phyloP scores from a whole-genome alignment of 164 flowering plant species.

The Aristolochia fimbriata region DNA sequence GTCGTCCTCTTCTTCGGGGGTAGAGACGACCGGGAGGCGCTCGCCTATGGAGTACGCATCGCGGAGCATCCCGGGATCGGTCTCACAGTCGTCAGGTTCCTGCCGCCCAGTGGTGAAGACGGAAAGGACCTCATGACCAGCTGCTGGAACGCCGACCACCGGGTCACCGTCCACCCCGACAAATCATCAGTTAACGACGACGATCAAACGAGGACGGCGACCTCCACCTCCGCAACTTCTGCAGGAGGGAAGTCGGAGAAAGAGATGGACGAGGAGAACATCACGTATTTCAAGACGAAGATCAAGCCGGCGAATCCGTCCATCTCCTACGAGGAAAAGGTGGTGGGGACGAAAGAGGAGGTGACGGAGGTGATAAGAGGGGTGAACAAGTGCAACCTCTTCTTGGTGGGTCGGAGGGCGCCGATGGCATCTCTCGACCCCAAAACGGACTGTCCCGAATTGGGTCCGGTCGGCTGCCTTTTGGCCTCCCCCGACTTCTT shows the following conservation, averaged over 20 bases:
- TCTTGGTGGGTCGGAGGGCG: slow-evolving; percentile 41
- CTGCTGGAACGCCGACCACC: neutral
- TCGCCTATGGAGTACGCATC: slow-evolving; percentile 31
- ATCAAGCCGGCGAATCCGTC: slow-evolving; percentile 4
- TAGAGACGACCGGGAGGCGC: slow-evolving; percentile 36
- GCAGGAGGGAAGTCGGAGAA: slow-evolving; percentile 6
- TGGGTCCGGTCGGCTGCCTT: slow-evolving; percentile 39
- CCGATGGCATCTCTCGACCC: slow-evolving; percentile 7
- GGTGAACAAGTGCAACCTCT: slow-evolving; percentile 26
- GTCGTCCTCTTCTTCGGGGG: slow-evolving; percentile 36
- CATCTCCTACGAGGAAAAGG: slow-evolving; percentile 18
- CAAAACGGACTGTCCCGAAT: slow-evolving; percentile 31
- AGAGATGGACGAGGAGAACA: slow-evolving; percentile 11
- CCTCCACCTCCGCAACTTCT: too few relatives aligned
- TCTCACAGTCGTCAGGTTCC: slow-evolving; percentile 24
- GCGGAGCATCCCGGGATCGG: slow-evolving; percentile 47
- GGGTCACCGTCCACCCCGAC: too few relatives aligned
- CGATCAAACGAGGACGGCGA: too few relatives aligned
- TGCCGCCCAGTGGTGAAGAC: slow-evolving; percentile 1
- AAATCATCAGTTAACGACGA: too few relatives aligned
- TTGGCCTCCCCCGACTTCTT: slow-evolving; percentile 29
- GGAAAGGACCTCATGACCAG: slow-evolving; percentile 7
- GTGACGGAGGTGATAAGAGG: slow-evolving; percentile 9
- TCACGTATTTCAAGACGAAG: slow-evolving; percentile 7
- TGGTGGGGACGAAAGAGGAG: slow-evolving; percentile 19